Conservation (phyloP, 1,139 yeast genomes). For the Taiozyma sp. region DNA sequence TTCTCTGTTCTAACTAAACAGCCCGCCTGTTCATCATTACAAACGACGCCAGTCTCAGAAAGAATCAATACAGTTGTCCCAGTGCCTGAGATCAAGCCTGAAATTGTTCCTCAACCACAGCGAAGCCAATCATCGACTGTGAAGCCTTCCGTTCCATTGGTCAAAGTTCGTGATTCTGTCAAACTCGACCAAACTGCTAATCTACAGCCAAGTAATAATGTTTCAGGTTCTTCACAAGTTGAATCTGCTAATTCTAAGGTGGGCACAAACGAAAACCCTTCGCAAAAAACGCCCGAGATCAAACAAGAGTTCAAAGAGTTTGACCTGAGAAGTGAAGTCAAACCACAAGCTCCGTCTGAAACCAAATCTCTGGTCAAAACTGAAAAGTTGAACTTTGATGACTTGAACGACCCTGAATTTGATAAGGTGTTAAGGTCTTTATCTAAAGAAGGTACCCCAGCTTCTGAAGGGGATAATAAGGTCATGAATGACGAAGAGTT, state of each 20-base stretch:
- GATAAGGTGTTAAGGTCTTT: conserved; percentile 21
- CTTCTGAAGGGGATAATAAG: conserved; percentile 9
- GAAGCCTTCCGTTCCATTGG: neutral
- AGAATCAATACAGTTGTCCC: neutral
- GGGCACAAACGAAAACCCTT: neutral
- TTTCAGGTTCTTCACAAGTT: neutral
- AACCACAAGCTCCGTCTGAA: neutral
- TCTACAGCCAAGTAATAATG: neutral
- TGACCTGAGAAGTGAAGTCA: neutral
- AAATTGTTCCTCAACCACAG: neutral
- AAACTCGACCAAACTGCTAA: neutral
- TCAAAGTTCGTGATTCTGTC: neutral
- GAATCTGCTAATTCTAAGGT: neutral
- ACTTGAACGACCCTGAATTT: conserved; percentile 22
- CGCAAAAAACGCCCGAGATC: neutral
- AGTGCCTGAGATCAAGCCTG: neutral
- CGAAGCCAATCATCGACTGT: neutral
- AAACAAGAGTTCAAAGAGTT: neutral
- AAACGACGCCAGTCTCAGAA: neutral
- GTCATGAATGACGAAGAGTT: conserved; percentile 21
- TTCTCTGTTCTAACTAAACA: conserved; percentile 6
- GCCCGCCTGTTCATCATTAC: neutral
- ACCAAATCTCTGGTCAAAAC: neutral
- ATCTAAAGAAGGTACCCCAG: conserved; percentile 23
- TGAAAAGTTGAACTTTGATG: conserved; percentile 9